Conservation (phyloP, 345 rosid species). For the Xanthoceras sorbifolium region DNA sequence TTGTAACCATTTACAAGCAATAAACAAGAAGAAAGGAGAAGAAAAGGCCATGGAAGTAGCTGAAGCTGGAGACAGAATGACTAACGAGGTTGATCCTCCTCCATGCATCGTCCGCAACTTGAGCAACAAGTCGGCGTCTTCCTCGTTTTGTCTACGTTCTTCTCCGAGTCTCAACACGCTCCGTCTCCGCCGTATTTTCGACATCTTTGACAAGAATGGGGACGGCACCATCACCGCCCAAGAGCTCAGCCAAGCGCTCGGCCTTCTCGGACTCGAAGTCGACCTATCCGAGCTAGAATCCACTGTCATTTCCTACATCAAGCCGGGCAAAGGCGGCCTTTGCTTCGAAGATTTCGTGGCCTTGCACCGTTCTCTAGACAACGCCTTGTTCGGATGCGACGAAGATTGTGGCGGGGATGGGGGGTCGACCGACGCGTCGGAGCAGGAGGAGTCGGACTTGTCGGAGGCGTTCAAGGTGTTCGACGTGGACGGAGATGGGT, state of each 20-base stretch:
- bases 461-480: constrained; percentile 93
- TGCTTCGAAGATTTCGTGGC: constrained; percentile 61
- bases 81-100: background rate
- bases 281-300: constrained; percentile 62
- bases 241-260: constrained; percentile 68
- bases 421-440: background rate
- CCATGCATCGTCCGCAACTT: constrained; percentile 21
- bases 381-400: constrained; percentile 38
- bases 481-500: constrained; percentile 89
- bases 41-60: constrained; percentile 25
- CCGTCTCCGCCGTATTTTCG: constrained; percentile 77
- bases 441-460: constrained; percentile 69
- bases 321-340: constrained; percentile 59
- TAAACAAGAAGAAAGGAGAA: background rate
- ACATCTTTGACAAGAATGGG: constrained; percentile 79
- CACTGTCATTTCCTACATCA: constrained; percentile 50
- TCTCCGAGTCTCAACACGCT: constrained; percentile 64
- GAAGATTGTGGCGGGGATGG: constrained; percentile 8
- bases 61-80: background rate
- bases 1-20: background rate
- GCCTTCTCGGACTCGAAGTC: constrained; percentile 62
- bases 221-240: constrained; percentile 66
- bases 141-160: constrained; percentile 59
- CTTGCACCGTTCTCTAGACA: constrained; percentile 62
- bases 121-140: constrained; percentile 20